A percentile compares a stretch with the other conserved stretches of the same genome.
Conservation (phyloP, 2,329 filamentous ascomycete species). For the Colletotrichum tropicicola region DNA sequence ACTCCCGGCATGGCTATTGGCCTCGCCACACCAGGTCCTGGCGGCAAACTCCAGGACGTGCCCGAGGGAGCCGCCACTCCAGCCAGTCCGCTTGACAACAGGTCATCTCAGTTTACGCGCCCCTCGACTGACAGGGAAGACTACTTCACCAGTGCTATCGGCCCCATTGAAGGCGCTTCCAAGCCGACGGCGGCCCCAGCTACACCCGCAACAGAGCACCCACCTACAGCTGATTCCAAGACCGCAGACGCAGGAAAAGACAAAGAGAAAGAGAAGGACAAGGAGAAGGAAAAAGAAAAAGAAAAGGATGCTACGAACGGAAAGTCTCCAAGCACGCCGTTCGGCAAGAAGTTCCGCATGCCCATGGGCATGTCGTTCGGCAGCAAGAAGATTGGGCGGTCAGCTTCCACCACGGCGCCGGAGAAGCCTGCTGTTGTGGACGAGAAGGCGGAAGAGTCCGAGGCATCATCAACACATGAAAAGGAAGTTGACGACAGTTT, state of each 20-base stretch:
- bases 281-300: slow-evolving; percentile 55
- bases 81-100: slow-evolving; percentile 61
- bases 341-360: slow-evolving; percentile 82
- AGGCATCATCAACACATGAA: slow-evolving; percentile 71
- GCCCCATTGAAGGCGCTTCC: slow-evolving; percentile 54
- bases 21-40: slow-evolving; percentile 70
- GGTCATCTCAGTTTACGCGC: slow-evolving; percentile 63
- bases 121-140: slow-evolving; percentile 74
- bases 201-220: slow-evolving; percentile 53
- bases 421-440: slow-evolving; percentile 79
- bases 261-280: slow-evolving; percentile 56
- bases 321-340: slow-evolving; percentile 70
- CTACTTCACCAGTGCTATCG: slow-evolving; percentile 77
- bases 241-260: slow-evolving; percentile 53
- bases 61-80: slow-evolving; percentile 56
- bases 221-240: slow-evolving; percentile 53
- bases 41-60: slow-evolving; percentile 53
- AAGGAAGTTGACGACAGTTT: slow-evolving; percentile 82
- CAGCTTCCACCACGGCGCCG: slow-evolving; percentile 69
- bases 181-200: slow-evolving; percentile 59
- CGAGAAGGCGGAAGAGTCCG: slow-evolving; percentile 78
- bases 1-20: slow-evolving; percentile 85
- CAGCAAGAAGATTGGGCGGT: slow-evolving; percentile 84
- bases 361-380: slow-evolving; percentile 77
- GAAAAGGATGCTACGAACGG: slow-evolving; percentile 58